These are phyloP conservation scores for Hypoxylon rickii DNA, from an alignment of 495 filamentous ascomycete species.

Conservation along the genomic window DNA sequence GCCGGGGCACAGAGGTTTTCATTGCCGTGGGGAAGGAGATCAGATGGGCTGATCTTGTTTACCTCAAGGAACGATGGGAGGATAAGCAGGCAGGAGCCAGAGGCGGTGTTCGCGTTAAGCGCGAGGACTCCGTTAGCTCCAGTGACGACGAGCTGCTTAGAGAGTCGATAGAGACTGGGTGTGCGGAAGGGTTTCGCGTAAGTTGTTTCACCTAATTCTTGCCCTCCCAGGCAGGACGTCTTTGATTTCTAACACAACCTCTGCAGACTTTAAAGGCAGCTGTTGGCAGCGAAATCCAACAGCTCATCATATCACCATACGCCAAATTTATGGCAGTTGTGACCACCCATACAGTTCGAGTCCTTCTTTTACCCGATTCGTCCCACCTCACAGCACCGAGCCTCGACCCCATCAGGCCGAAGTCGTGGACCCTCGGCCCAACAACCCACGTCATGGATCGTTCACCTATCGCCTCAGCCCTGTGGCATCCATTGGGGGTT, in stretches of 20 bases:
- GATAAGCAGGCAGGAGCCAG: constrained; percentile 46
- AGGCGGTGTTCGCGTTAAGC: constrained; percentile 36
- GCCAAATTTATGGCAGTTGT: constrained; percentile 79
- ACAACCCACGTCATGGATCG: constrained; percentile 86
- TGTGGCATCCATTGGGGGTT: constrained; percentile 88
- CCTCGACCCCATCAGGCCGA: constrained; percentile 67
- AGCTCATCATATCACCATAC: constrained; percentile 80
- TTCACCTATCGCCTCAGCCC: constrained; percentile 70
- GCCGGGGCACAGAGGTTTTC: constrained; percentile 78
- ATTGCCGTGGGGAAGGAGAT: constrained; percentile 83
- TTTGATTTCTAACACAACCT: too few species aligned
- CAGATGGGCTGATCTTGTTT: constrained; percentile 78
- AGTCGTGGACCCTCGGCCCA: constrained; percentile 82
- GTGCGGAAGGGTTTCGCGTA: constrained; percentile 53
- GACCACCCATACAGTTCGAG: constrained; percentile 81
- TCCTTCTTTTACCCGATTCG: constrained; percentile 76
- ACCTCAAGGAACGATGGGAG: constrained; percentile 74
- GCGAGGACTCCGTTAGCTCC: constrained; percentile 38
- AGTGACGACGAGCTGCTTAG: constrained; percentile 41
- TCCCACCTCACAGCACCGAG: constrained; percentile 71
- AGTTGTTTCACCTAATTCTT: constrained; percentile 36
- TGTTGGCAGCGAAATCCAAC: constrained; percentile 74
- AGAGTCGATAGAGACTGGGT: constrained; percentile 33
- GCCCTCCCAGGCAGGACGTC: too few species aligned
- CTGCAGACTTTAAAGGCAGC: constrained; percentile 70